Percentiles rank a stretch among this genome's conserved stretches.
These are phyloP conservation scores for Taphrina sp. DNA, from an alignment of 1,139 yeast species.

Conservation along the genomic window DNA sequence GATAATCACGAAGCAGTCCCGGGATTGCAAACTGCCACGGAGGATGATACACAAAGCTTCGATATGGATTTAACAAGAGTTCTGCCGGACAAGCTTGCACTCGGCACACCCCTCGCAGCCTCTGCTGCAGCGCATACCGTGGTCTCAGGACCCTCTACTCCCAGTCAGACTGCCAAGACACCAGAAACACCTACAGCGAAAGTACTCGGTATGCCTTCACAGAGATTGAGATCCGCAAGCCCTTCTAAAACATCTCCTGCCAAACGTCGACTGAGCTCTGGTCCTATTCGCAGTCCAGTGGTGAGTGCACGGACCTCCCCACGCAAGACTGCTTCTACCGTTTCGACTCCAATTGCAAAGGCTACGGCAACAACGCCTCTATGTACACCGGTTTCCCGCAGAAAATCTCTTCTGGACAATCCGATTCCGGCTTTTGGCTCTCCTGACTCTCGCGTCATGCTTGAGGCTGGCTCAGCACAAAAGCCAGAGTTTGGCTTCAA, in stretches of 20 bases:
- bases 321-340: background rate
- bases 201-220: background rate
- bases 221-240: background rate
- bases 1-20: background rate
- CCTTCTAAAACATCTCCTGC: background rate
- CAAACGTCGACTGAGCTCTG: conserved; percentile 18
- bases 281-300: conserved; percentile 3
- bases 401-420: conserved; percentile 11
- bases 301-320: background rate
- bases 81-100: background rate
- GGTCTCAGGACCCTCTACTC: background rate
- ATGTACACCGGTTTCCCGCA: conserved; percentile 4
- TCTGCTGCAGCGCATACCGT: background rate
- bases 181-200: background rate
- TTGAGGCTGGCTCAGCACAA: conserved; percentile 11
- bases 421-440: conserved; percentile 15
- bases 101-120: background rate
- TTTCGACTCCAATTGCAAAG: background rate
- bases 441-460: conserved; percentile 15
- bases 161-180: background rate
- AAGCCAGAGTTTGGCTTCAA: conserved; percentile 24
- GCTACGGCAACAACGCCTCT: conserved; percentile 1
- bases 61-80: background rate
- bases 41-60: background rate
- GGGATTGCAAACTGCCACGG: background rate